Percentiles rank a stretch among this genome's conserved stretches.
phyloP scores from a whole-genome alignment of 2,329 filamentous ascomycete genomes.

The Myriangium duriaei region DNA sequence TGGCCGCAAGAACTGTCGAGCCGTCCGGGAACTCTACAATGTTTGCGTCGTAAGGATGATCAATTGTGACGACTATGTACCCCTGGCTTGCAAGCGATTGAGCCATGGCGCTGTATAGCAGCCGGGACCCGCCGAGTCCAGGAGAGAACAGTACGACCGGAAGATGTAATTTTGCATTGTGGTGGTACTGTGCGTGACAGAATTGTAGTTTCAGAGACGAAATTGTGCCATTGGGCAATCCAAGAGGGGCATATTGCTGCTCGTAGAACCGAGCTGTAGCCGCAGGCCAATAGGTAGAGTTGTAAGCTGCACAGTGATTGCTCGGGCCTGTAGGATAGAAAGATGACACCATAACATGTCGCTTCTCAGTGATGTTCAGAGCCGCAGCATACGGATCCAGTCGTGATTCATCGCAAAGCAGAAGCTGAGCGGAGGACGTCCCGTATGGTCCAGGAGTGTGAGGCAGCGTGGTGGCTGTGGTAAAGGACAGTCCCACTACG shows the following conservation, averaged over 20 bases:
- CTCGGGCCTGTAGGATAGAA: conserved; percentile 8
- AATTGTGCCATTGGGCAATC: conserved; percentile 12
- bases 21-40: conserved; percentile 35
- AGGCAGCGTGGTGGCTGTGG: not conserved
- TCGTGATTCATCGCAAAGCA: not conserved
- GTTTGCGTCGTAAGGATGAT: conserved; percentile 36
- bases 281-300: conserved; percentile 10
- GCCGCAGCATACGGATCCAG: not conserved
- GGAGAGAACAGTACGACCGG: conserved; percentile 32
- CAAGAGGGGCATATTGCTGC: conserved; percentile 3
- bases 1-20: conserved; percentile 19
- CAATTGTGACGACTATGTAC: conserved; percentile 35
- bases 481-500: not conserved
- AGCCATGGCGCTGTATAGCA: conserved; percentile 33
- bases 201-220: conserved; percentile 8
- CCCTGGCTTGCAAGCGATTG: conserved; percentile 36
- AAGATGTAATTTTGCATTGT: conserved; percentile 2
- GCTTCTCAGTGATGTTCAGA: not conserved
- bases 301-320: conserved; percentile 5
- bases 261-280: conserved; percentile 10
- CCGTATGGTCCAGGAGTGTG: not conserved
- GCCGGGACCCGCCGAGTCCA: conserved; percentile 31
- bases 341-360: conserved; percentile 11
- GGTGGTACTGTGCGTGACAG: conserved; percentile 9
- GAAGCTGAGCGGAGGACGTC: not conserved